Conservation (phyloP, 1,139 yeast species). For the Magnusiomyces tetraspermus region DNA sequence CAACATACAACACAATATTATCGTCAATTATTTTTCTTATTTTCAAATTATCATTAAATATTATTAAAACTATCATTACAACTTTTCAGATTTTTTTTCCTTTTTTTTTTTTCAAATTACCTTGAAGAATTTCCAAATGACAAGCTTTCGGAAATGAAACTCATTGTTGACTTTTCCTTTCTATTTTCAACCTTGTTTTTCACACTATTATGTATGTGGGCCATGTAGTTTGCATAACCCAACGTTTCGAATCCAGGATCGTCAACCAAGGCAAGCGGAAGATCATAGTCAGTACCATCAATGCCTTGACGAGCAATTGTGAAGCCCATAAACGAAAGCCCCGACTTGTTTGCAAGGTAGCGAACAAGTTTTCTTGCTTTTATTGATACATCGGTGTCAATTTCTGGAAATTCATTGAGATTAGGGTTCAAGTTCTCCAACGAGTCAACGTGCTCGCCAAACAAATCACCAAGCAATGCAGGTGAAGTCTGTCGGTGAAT, state of each 20-base stretch:
- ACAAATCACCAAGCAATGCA: slow-evolving; percentile 58
- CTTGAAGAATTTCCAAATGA: slow-evolving; percentile 1
- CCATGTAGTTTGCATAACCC: slow-evolving; percentile 27
- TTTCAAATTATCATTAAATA: background rate
- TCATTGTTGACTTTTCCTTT: slow-evolving; percentile 14
- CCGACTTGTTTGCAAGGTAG: slow-evolving; percentile 39
- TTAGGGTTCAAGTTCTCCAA: slow-evolving; percentile 41
- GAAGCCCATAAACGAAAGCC: slow-evolving; percentile 42
- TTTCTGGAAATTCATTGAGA: slow-evolving; percentile 57
- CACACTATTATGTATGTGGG: slow-evolving; percentile 30
- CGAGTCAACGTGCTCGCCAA: slow-evolving; percentile 47
- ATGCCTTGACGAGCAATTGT: slow-evolving; percentile 56
- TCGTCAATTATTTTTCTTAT: no score
- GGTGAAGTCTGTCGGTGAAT: slow-evolving; percentile 64
- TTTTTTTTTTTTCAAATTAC: background rate
- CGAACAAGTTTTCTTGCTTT: slow-evolving; percentile 58
- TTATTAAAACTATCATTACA: no score
- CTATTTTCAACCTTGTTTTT: slow-evolving; percentile 24
- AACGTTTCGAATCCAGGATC: slow-evolving; percentile 40
- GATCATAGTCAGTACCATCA: slow-evolving; percentile 53
- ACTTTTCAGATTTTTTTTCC: background rate
- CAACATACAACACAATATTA: no score
- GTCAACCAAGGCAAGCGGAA: slow-evolving; percentile 58
- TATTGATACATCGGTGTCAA: slow-evolving; percentile 58
- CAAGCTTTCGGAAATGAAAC: slow-evolving; percentile 12